Conservation (phyloP, 768 basidiomycete species). For the Russula lepida region DNA sequence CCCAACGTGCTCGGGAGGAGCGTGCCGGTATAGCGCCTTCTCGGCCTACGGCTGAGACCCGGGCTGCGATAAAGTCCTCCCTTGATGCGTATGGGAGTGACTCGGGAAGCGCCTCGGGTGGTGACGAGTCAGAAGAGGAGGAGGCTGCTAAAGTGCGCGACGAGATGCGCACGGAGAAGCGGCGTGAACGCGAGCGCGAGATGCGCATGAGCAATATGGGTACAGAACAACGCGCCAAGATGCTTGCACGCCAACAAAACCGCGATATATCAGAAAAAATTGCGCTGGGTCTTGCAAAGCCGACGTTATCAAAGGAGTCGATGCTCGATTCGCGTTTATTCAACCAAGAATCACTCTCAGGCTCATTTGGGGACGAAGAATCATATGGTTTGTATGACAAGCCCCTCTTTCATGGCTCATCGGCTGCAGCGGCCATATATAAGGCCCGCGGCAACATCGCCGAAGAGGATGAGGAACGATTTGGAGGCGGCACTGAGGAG, state of each 20-base stretch:
- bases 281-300: constrained; percentile 94
- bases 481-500: constrained; percentile 92
- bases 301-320: constrained; percentile 90
- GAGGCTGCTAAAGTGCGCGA: constrained; percentile 83
- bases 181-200: constrained; percentile 90
- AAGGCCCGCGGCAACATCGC: constrained; percentile 83
- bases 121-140: constrained; percentile 50
- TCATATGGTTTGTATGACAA: constrained; percentile 92
- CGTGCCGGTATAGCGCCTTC: constrained; percentile 66
- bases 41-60: constrained; percentile 57
- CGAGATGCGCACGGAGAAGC: constrained; percentile 84
- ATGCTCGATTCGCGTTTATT: constrained; percentile 97
- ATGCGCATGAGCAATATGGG: constrained; percentile 99
- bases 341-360: constrained; percentile 86
- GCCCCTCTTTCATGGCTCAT: constrained; percentile 92
- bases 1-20: constrained; percentile 93
- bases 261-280: constrained; percentile 99
- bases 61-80: constrained; percentile 64
- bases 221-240: constrained; percentile 89
- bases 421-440: constrained; percentile 99
- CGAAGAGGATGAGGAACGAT: constrained; percentile 84
- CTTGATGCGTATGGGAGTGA: constrained; percentile 85
- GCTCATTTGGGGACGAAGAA: constrained; percentile 84
- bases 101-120: constrained; percentile 53
- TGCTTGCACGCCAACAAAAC: constrained; percentile 92